Base-by-base conservation (phyloP, 1,139 yeast genomes). In the Lodderomyces parapsilosis region DNA sequence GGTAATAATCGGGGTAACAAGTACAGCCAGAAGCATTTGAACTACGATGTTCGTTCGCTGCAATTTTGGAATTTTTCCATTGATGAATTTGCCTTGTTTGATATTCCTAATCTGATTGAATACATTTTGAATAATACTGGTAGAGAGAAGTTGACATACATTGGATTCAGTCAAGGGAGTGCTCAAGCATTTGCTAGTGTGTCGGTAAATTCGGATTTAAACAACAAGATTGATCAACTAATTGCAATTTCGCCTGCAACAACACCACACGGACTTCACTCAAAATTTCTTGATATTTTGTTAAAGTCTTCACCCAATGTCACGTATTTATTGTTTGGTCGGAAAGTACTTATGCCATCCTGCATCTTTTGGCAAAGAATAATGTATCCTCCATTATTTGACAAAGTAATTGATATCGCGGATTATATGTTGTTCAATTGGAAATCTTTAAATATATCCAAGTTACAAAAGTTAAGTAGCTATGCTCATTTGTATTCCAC, bases 191-290 rank as follows among this genome's bases (percentile, higher is more conserved):
- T 90, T 63, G 96, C 96, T 1, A 74, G 90, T 35, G 68, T 86
- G 22, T 79, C 93, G 0, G 69, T 86, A n/a, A 81, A 85, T 58
- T 78, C 87, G 6, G 75, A 75, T 17, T 71, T 91, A 50, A 88
- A 87, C 60, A 58, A 69, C 8, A 85, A 86, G 56, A 79, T 91
- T 41, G 81, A 81, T 25, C 76, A 80, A 50, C 78, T 91, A 48
- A 78, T 91, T 42, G 96, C 94, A 4, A 76, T 88, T 34, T 87
- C 96, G 0, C 98, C 98, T 0, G 98, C 98, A 1, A 86, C 95
- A 66, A 88, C 97, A 0, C 98, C 98, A 0, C 86, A 82, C 41
- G 94, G 96, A 1, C 69, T 91, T 19, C 81, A 84, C 49, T 86
- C 91, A 51, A 75, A 78, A 57, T 68, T 90, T 45, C 82, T 88